Conservation (phyloP, 371 early-diverging fungal genomes). For the Mucor piriformis region DNA sequence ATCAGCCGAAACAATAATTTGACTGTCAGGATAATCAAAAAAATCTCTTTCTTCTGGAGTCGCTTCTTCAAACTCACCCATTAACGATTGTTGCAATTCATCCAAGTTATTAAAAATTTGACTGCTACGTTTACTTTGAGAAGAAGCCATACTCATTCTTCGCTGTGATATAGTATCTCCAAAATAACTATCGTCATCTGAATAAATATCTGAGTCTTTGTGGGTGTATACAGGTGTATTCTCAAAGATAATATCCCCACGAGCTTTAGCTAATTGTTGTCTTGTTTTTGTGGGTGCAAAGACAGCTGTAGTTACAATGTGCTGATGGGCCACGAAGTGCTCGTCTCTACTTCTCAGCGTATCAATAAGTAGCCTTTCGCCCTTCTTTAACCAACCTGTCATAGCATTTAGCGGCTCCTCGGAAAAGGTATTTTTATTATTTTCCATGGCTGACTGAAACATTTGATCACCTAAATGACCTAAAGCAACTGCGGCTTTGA, state of each 20-base stretch:
- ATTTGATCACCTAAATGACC: slow-evolving; percentile 27
- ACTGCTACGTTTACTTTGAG: neutral
- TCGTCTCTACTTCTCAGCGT: slow-evolving; percentile 37
- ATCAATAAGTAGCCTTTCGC: slow-evolving; percentile 33
- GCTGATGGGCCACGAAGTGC: slow-evolving; percentile 53
- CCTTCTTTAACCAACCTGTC: slow-evolving; percentile 30
- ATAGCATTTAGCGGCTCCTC: slow-evolving; percentile 2
- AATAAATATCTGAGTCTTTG: neutral
- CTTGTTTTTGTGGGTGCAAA: slow-evolving; percentile 68
- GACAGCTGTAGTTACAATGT: slow-evolving; percentile 57
- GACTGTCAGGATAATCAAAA: slow-evolving; percentile 51
- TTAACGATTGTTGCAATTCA: slow-evolving; percentile 1
- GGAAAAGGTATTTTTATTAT: neutral
- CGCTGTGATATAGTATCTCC: neutral
- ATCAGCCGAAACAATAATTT: slow-evolving; percentile 70
- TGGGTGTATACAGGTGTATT: slow-evolving; percentile 32
- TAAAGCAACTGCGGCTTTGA: slow-evolving; percentile 32
- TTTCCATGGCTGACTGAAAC: slow-evolving; percentile 16
- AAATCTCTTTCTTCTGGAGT: slow-evolving; percentile 23
- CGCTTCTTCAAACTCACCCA: slow-evolving; percentile 29
- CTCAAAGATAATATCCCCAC: slow-evolving; percentile 51
- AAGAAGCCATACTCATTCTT: slow-evolving; percentile 3
- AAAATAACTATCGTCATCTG: neutral
- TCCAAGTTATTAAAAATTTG: neutral
- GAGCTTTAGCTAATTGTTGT: slow-evolving; percentile 52